Conservation (phyloP, 176 grass and related monocot species). For the Avena insularis region DNA sequence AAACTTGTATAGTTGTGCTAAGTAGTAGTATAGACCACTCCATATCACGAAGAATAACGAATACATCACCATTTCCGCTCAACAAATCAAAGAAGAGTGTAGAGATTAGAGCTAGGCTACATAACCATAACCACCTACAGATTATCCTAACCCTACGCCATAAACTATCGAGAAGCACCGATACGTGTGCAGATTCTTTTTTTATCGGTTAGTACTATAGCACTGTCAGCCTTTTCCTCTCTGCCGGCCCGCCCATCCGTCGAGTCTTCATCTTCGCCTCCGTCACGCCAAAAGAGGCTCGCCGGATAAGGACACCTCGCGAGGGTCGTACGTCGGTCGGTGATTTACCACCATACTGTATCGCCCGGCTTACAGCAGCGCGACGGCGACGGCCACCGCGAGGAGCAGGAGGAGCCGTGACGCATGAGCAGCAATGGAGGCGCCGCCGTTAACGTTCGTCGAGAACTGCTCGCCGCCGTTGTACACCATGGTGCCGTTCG, state of each 20-base stretch:
- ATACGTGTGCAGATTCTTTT: slow-evolving; percentile 22
- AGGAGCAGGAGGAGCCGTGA: slow-evolving; percentile 11
- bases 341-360: not conserved
- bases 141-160: slow-evolving; percentile 34
- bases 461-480: slow-evolving; percentile 55
- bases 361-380: slow-evolving; percentile 24
- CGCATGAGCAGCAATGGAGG: not conserved
- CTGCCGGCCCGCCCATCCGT: not conserved
- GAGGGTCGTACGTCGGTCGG: not conserved
- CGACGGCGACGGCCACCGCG: slow-evolving; percentile 2
- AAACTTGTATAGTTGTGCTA: too few relatives aligned
- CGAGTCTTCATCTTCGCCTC: slow-evolving; percentile 8
- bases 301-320: slow-evolving; percentile 22
- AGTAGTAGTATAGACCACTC: too few relatives aligned
- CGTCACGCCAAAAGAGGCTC: slow-evolving; percentile 7
- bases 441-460: not conserved
- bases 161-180: slow-evolving; percentile 42
- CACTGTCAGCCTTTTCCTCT: not conserved
- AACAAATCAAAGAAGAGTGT: not conserved
- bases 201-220: slow-evolving; percentile 17
- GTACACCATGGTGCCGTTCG: slow-evolving; percentile 68
- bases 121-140: not conserved
- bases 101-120: not conserved
- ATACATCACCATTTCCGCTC: slow-evolving; percentile 29
- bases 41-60: slow-evolving; percentile 1